Evolutionary conservation across 1,284 basidiomycete species (phyloP), one percentile per base, ranked within the genome.

Genomic region (Naganishia liquefaciens): DNA sequence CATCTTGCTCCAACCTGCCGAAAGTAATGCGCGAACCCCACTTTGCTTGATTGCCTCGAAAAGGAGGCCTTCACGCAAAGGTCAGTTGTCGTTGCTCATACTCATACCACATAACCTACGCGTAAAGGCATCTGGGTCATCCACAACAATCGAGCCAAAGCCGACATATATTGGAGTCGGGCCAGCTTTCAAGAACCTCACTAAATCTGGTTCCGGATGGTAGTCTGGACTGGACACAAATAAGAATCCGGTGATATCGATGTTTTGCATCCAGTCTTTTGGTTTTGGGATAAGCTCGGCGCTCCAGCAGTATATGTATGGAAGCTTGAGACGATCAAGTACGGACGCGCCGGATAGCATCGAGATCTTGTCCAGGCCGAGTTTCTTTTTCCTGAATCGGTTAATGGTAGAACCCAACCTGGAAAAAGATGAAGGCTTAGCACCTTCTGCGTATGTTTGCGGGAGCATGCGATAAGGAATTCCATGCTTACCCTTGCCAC

Each of bases 261-360:
- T 55, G 43, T 47, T 40, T 17, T 54, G 46, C 61, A 62, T 83
- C 83, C 86, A 87, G 71, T 87, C 86, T 5, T 80, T 71, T 0
- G 87, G 87, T 68, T 86, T 86, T 0, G 84, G 84, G 0, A 88
- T 85, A n/a, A 88, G 71, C 1, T 82, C 80, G 5, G 85, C 82
- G 65, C 84, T 85, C 81, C 88, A 86, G 68, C 86, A 87, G 71
- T 88, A 88, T 15, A 86, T 86, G 81, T 84, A 87, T 5, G 87
- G 87, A 7, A 88, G 77, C 68, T 84, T 84, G 54, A 86, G 76
- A 33, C 83, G 79, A 66, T 87, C 85, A 5, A 85, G 70, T 25
- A 85, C 75, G 39, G 83, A 81, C 3, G 85, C 82, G 0, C 85
- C 85, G 1, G 81, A 79, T 2, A 79, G 75, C 17, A 83, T 60